Percentiles rank a stretch among this genome's conserved stretches.
Conservation (phyloP, 192 early-diverging fungal species). For the Backusella australiensis region DNA sequence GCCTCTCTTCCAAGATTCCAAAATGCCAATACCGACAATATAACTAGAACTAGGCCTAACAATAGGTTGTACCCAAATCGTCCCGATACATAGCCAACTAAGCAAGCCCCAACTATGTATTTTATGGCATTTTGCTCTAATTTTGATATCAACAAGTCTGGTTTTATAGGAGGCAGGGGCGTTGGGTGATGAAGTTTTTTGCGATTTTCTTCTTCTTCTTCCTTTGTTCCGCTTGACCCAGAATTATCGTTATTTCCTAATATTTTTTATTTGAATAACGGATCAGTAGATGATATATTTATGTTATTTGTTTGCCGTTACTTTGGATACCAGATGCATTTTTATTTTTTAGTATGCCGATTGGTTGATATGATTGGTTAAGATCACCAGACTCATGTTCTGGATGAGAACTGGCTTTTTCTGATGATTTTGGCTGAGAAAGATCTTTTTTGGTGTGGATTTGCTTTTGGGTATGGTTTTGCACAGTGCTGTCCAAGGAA, state of each 20-base stretch:
- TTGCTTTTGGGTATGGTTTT: not conserved
- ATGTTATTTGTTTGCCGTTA: not conserved
- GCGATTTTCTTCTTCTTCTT: not conserved
- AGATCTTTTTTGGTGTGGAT: not conserved
- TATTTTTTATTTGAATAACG: not conserved
- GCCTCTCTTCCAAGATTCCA: conserved; percentile 17
- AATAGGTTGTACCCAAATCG: conserved; percentile 9
- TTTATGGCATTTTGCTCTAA: conserved; percentile 21
- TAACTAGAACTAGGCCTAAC: not conserved
- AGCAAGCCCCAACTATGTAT: conserved; percentile 13
- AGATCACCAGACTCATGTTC: not conserved
- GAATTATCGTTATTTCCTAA: not conserved
- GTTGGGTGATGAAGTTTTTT: not conserved
- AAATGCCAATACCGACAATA: conserved; percentile 7
- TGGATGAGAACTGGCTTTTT: not conserved
- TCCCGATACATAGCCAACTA: conserved; percentile 18
- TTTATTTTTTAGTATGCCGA: not conserved
- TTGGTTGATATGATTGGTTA: not conserved
- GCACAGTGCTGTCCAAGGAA: not conserved
- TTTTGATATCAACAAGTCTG: not conserved
- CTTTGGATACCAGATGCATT: not conserved
- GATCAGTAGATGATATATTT: not conserved
- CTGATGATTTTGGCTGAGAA: not conserved
- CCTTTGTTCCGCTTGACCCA: not conserved
- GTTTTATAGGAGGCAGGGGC: conserved; percentile 4